Base-by-base conservation (phyloP, 176 grass and related monocot species). In the Ensete ventricosum region DNA sequence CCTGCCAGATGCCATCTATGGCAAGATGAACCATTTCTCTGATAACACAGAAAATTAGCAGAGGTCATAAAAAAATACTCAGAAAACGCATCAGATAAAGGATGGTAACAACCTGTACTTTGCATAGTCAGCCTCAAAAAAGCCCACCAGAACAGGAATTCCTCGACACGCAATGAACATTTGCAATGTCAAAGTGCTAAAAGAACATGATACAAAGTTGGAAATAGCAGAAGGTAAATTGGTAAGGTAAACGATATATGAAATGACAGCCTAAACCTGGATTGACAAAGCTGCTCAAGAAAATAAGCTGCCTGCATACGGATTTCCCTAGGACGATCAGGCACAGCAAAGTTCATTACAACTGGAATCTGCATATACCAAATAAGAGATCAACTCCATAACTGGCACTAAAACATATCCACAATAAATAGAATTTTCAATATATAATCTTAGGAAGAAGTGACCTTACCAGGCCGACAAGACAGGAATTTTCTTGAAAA, bases 1-100 rank as follows among this genome's bases (percentile, higher is more conserved):
- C 90, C 81, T 99, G 95, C 88, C 95, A 99, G 80, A 99, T 94
- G 65, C 88, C 86, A 89, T 99, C 95, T 80, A 99, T 89, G 26
- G 95, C 91, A 69, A 99, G 81, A 87, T 94, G 95, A 73, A 99
- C 95, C 95, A 99, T 91, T 81, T 91, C 90, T 88, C 95, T 99
- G 88, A 62, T 78, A 17, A 5, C 1, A 54, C 24, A 68, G 14
- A 90, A 80, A 81, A 72, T 64, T 34, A 77, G 75, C 17, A 72
- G 64, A 81, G 50, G 85, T 26, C 74, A 23, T 72, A 73, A 7
- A 48, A 82, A 26, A 54, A 77, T 63, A 82, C 66, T 24, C 26
- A 8, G 84, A 49, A 34, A 79, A 82, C 17, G 11, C 13, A 24
- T 74, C 78, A 79, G 11, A 2, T 4, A 12, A 72, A 68, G 24